These are phyloP conservation scores for Aegilops sharonensis DNA, from an alignment of 176 grass and related monocot genomes.

Conservation along the genomic window DNA sequence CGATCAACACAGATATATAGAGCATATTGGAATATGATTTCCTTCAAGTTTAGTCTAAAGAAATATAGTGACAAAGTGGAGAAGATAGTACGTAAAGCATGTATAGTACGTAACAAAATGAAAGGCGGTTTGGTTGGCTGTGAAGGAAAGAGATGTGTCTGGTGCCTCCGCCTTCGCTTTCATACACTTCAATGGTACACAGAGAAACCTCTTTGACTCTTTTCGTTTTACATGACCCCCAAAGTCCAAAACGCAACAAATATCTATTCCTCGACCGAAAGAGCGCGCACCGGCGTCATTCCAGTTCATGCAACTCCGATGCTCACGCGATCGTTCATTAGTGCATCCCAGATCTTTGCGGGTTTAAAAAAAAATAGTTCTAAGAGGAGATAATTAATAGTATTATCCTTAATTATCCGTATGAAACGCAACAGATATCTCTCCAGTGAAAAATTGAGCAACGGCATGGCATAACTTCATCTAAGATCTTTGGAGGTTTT, in stretches of 20 bases:
- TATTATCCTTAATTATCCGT: no score
- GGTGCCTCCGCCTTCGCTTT: background rate
- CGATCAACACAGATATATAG: background rate
- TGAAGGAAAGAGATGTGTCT: background rate
- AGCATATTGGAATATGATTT: background rate
- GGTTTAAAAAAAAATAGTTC: no score
- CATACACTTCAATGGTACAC: background rate
- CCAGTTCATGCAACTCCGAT: no score
- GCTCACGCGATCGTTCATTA: no score
- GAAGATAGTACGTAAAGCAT: background rate
- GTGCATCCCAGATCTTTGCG: no score
- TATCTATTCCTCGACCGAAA: background rate
- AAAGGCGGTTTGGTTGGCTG: background rate
- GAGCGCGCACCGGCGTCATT: background rate
- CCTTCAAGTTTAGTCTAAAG: background rate
- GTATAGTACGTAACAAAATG: background rate
- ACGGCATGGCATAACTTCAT: background rate
- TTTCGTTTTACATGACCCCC: background rate
- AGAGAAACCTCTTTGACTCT: background rate
- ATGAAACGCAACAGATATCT: background rate
- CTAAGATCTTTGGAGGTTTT: background rate
- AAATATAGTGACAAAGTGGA: background rate
- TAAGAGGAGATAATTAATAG: no score
- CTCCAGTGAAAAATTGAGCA: background rate
- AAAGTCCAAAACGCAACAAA: background rate